Evolutionary conservation across 202 grass and related monocot genomes (phyloP).

Genomic region (Hordeum pubiflorum): DNA sequence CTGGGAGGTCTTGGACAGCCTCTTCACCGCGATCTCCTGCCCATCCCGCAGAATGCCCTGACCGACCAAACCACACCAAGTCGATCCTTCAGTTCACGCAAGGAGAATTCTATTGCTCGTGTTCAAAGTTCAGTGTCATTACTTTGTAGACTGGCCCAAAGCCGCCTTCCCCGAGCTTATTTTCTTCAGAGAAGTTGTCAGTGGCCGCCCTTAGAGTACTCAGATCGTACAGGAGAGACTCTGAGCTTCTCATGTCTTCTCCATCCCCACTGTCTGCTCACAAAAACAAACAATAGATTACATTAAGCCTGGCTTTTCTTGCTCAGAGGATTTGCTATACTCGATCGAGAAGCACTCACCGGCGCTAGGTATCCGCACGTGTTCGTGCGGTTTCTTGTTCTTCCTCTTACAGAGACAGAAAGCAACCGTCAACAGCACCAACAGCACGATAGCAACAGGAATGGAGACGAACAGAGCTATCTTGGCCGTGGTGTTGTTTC

Average conservation of each 20-base stretch:
- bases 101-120: not conserved
- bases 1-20: constrained; percentile 34
- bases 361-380: not conserved
- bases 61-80: not conserved
- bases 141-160: constrained; percentile 54
- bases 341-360: not conserved
- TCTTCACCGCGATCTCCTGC: constrained; percentile 52
- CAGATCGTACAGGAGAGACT: constrained; percentile 34
- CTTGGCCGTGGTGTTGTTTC: not conserved
- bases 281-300: not conserved
- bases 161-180: constrained; percentile 50
- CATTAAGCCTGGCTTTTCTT: not conserved
- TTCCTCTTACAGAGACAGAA: not conserved
- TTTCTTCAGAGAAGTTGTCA: constrained; percentile 35
- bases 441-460: not conserved
- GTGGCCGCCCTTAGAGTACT: constrained; percentile 34
- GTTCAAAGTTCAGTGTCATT: not conserved
- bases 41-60: constrained; percentile 24
- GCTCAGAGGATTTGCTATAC: not conserved
- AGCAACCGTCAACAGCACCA: not conserved
- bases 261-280: not conserved
- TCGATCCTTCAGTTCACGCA: too few relatives aligned
- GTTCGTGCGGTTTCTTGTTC: not conserved
- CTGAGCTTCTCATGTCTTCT: not conserved
- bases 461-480: constrained; percentile 13